Base-by-base conservation (phyloP, 176 grass and related monocot species). In the Oryza rufipogon region DNA sequence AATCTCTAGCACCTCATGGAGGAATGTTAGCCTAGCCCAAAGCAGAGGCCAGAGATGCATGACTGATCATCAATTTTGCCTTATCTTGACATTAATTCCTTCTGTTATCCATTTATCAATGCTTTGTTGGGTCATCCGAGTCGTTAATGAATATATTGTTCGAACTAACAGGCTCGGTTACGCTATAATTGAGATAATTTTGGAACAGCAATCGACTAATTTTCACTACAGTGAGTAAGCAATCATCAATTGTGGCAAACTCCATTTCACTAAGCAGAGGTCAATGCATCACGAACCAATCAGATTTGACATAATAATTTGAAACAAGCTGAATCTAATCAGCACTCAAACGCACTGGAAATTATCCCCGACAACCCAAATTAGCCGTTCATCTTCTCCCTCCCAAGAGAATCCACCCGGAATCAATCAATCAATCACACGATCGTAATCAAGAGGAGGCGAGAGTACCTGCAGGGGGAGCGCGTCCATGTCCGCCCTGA, bases 401-500 rank as follows among this genome's bases (percentile, higher is more conserved):
- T 66, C 26, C 26, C 23, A 32, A 67, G 65, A 5, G 65, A 80
- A 71, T 32, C 58, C 58, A 58, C 7, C 11, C 58, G 58, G 2
- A 23, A 23, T 63, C 20, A 63, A 23, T 63, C 20, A 61, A 61
- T 61, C 8, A 52, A 52, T 17, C 49, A 58, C 51, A 45, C 16
- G 28, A 68, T 14, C 12, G 33, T 20, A 48, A 68, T 23, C 64
- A 17, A 52, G 10, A 9, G 63, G 39, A 80, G 19, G 14, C 0
- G 48, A 19, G 48, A 19, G 0, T 11, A 90, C 92, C 89, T 94
- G 89, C 61, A 94, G 58, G 17, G 89, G 89, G 45, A 94, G 89
- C 15, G 92, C 92, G 73, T 94, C 92, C 92, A 91, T 94, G 89
- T 94, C 92, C 4, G 92, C 92, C 80, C 92, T 67, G 61, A 94